These are phyloP conservation scores for Xylaria hypoxylon DNA, from an alignment of 2,329 filamentous ascomycete genomes.

Conservation along the genomic window DNA sequence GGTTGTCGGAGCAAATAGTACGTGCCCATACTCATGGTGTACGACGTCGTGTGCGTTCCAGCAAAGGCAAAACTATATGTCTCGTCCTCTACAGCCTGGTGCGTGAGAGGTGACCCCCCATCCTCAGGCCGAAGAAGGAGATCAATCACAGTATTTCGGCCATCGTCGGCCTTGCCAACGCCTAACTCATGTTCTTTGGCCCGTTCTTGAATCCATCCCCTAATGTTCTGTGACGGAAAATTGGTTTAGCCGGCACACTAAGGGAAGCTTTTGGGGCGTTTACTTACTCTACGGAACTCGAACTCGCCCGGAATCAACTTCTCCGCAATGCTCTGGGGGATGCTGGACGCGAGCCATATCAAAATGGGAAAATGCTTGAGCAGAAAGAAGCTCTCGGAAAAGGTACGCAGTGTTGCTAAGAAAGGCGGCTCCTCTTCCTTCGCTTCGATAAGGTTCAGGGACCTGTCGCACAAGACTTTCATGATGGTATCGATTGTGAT, in stretches of 20 bases:
- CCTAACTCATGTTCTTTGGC: slow-evolving; percentile 17
- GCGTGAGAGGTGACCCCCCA: slow-evolving; percentile 1
- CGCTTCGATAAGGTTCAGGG: slow-evolving; percentile 14
- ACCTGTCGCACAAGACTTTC: slow-evolving; percentile 15
- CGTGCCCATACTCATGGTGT: slow-evolving; percentile 5
- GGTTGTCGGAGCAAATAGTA: too few relatives aligned
- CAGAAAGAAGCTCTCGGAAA: slow-evolving; percentile 26
- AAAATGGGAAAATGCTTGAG: slow-evolving; percentile 24
- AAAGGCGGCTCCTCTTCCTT: slow-evolving; percentile 22
- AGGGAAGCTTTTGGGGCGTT: too few relatives aligned
- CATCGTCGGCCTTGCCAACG: slow-evolving; percentile 8
- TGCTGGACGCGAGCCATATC: slow-evolving; percentile 14
- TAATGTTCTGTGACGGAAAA: too few relatives aligned
- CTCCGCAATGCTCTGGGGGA: slow-evolving; percentile 10
- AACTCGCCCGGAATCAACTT: not conserved
- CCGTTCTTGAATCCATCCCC: slow-evolving; percentile 11
- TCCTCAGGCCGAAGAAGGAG: slow-evolving; percentile 1
- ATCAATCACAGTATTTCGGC: slow-evolving; percentile 19
- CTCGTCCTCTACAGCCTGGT: slow-evolving; percentile 22
- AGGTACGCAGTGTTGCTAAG: slow-evolving; percentile 17
- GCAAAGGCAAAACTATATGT: slow-evolving; percentile 21
- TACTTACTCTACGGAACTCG: too few relatives aligned
- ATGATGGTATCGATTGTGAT: slow-evolving; percentile 28
- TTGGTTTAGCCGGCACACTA: too few relatives aligned
- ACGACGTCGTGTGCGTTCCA: slow-evolving; percentile 11